Evolutionary conservation across 2,329 filamentous ascomycete genomes (phyloP), one percentile per base, ranked within the genome.

Genomic region (Hyphodiscus sp.): DNA sequence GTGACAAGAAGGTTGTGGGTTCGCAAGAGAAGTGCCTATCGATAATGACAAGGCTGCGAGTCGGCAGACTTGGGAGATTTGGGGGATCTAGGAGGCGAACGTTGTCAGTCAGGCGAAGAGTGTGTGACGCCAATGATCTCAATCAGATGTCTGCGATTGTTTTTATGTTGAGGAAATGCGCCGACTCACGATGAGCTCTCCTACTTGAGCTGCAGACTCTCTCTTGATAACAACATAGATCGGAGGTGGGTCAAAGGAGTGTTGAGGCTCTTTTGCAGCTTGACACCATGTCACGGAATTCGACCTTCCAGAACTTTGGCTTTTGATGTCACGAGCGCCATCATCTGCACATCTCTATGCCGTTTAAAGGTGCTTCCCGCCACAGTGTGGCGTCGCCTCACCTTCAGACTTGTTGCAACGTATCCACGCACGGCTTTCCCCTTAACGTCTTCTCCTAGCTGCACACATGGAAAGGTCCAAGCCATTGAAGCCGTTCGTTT

Each of bases 91-190:
- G 13, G 18, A 49, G 41, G 45, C 51, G 45, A 18, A 45, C n/a
- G 30, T 20, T 13, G 46, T 55, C 42, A 55, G 53, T 38, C 2
- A 38, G 33, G 49, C 49, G 51, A 51, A 55, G 49, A 51, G 19
- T 45, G 4, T 38, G 33, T 38, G 33, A 10, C 33, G 13, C 33
- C 33, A 38, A 38, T 13, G 33, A 38, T 2, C 33, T 38, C 11
- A 6, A 38, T 38, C 16, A 13, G 33, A 38, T 38, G 16, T 5
- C 33, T 2, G 16, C 11, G 13, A 38, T 38, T 13, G 11, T 10
- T 38, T 6, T 38, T 10, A 6, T 38, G 11, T 38, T n/a, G 13
- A 38, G 11, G 16, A 38, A 15, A 6, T 38, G 33, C 33, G 4
- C 4, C 13, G 5, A 38, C 33, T 38, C 16, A 38, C 33, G 11